phyloP scores from a whole-genome alignment of 1,284 basidiomycete species.

The Cryptococcus hybrid region DNA sequence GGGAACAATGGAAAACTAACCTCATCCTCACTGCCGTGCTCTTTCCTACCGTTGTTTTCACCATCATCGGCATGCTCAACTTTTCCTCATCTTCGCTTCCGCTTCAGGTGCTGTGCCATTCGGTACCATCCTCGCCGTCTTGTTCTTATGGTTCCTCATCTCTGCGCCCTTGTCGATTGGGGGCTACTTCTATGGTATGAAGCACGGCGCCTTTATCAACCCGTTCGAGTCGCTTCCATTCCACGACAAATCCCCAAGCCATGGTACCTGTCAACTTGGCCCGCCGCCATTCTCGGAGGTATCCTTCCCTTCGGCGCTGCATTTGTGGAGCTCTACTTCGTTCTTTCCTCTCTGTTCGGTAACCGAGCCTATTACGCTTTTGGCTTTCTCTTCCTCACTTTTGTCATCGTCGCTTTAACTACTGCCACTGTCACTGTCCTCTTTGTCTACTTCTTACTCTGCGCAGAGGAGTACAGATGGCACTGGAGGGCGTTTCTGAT shows the following conservation, averaged over 20 bases:
- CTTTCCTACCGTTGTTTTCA: constrained; percentile 80
- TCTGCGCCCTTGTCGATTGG: constrained; percentile 69
- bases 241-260: constrained; percentile 84
- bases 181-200: constrained; percentile 70
- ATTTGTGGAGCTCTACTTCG: constrained; percentile 93
- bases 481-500: constrained; percentile 94
- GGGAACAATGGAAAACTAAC: constrained; percentile 74
- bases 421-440: constrained; percentile 87
- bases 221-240: constrained; percentile 87
- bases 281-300: constrained; percentile 79
- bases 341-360: constrained; percentile 89
- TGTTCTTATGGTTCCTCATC: constrained; percentile 93
- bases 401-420: constrained; percentile 77
- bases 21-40: constrained; percentile 83
- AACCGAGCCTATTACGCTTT: constrained; percentile 94
- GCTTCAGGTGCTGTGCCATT: constrained; percentile 97
- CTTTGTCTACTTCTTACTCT: constrained; percentile 89
- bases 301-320: constrained; percentile 93
- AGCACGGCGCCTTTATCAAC: constrained; percentile 71
- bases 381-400: constrained; percentile 90
- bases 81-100: constrained; percentile 79
- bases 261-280: constrained; percentile 75
- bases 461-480: constrained; percentile 96
- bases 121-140: constrained; percentile 84
- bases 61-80: constrained; percentile 79